Conservation (phyloP, 495 filamentous ascomycete species). For the Annulohypoxylon moriforme region DNA sequence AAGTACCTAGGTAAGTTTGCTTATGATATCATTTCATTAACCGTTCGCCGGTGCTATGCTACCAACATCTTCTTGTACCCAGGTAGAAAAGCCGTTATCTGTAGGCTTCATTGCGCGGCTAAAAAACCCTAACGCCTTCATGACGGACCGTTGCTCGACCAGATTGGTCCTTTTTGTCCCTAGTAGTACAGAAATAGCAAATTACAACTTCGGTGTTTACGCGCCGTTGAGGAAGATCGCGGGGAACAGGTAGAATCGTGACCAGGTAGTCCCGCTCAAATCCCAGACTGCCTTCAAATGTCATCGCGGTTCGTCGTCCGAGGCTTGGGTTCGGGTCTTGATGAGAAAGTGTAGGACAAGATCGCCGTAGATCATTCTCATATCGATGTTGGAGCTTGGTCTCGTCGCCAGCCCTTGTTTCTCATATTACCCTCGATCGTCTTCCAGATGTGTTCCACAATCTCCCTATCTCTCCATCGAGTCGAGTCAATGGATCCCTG, state of each 20-base stretch:
- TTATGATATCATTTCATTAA: constrained; percentile 36
- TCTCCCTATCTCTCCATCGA: constrained; percentile 90
- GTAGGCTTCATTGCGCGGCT: constrained; percentile 3
- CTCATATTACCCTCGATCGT: constrained; percentile 90
- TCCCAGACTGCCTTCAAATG: neutral
- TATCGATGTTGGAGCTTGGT: constrained; percentile 66
- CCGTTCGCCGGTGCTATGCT: constrained; percentile 15
- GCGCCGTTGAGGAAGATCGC: neutral
- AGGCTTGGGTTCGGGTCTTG: neutral
- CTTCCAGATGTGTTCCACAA: constrained; percentile 94
- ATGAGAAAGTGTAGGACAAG: neutral
- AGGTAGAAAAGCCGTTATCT: constrained; percentile 13
- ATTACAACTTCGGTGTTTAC: neutral
- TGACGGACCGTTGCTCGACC: constrained; percentile 4
- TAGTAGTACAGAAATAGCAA: constrained; percentile 23
- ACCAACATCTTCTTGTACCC: constrained; percentile 18
- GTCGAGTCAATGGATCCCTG: constrained; percentile 63
- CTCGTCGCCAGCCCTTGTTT: constrained; percentile 81
- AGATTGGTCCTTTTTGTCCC: constrained; percentile 4
- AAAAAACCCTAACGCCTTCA: constrained; percentile 19
- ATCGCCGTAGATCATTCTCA: constrained; percentile 30
- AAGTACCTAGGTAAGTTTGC: too few species aligned
- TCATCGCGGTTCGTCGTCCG: neutral
- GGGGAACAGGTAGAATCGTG: constrained; percentile 1
- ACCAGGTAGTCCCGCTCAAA: neutral